These are phyloP conservation scores for Lecanicillium sp. DNA, from an alignment of 2,329 filamentous ascomycete species.

Conservation along the genomic window DNA sequence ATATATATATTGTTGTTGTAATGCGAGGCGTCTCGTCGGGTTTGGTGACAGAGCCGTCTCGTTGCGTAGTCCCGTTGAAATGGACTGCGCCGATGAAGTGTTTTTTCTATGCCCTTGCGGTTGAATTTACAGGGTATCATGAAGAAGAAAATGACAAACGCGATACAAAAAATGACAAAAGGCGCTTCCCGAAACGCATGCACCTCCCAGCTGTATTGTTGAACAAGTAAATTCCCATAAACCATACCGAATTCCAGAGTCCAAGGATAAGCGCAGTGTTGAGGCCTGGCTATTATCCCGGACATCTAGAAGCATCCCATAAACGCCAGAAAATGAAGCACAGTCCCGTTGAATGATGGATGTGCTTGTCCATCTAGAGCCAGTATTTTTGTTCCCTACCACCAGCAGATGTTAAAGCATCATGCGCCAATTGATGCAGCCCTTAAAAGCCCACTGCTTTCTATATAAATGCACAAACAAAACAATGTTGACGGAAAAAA, in stretches of 20 bases:
- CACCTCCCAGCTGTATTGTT: conserved; percentile 15
- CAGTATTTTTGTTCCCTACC: not conserved
- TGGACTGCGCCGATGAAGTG: conserved; percentile 13
- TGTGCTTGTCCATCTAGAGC: not conserved
- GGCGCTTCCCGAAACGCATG: not conserved
- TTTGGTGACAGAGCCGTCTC: not conserved
- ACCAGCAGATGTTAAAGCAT: conserved; percentile 10
- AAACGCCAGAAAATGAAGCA: conserved; percentile 11
- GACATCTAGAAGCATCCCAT: conserved; percentile 3
- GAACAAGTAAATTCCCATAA: conserved; percentile 18
- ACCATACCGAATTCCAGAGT: conserved; percentile 7
- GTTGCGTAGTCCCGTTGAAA: conserved; percentile 21
- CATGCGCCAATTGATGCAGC: conserved; percentile 17
- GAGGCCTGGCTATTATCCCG: conserved; percentile 18
- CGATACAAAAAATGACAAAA: conserved; percentile 3
- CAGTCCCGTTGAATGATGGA: conserved; percentile 17
- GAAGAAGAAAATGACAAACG: conserved; percentile 11
- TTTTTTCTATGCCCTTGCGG: conserved; percentile 14
- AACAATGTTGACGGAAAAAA: conserved; percentile 5
- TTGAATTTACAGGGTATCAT: conserved; percentile 29
- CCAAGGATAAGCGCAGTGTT: conserved; percentile 17
- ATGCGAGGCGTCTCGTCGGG: no score
- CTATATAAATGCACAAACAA: not conserved
- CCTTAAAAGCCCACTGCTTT: no score
- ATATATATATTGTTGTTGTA: no score